phyloP scores from a whole-genome alignment of 176 grass and related monocot species.

The Zizania latifolia region DNA sequence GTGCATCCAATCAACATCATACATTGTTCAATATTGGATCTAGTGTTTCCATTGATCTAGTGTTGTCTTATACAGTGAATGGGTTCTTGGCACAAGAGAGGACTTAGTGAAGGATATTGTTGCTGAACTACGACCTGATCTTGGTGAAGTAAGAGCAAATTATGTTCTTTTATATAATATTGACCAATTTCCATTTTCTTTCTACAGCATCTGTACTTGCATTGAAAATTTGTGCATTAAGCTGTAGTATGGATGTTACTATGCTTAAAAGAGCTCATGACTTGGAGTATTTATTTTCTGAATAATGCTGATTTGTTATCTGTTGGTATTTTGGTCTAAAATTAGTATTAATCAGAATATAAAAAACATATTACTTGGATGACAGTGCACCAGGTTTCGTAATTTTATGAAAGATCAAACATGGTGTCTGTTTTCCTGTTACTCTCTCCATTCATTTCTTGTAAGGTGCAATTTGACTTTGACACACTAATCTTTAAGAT shows the following conservation, averaged over 20 bases:
- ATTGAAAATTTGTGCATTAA: conserved; percentile 12
- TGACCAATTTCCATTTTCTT: not conserved
- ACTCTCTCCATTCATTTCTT: not conserved
- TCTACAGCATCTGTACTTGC: not conserved
- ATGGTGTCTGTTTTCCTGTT: not conserved
- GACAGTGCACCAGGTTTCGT: not conserved
- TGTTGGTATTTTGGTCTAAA: conserved; percentile 10
- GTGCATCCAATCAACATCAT: conserved; percentile 14
- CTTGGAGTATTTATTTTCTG: not conserved
- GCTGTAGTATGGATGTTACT: not conserved
- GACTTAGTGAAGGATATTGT: conserved; percentile 84
- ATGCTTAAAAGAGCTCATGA: not conserved
- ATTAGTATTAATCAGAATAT: not conserved
- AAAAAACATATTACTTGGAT: not conserved
- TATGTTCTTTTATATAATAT: not conserved
- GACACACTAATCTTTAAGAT: not conserved
- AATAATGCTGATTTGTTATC: not conserved
- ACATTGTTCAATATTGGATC: not conserved
- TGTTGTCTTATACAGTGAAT: conserved; percentile 58
- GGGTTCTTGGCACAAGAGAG: conserved; percentile 96
- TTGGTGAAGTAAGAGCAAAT: conserved; percentile 67
- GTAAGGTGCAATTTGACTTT: not conserved
- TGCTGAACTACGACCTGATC: conserved; percentile 75
- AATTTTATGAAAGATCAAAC: conserved; percentile 21
- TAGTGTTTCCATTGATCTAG: conserved; percentile 1